Conservation (phyloP, 1,139 yeast genomes). For the Nakaseomyces bracarensis region DNA sequence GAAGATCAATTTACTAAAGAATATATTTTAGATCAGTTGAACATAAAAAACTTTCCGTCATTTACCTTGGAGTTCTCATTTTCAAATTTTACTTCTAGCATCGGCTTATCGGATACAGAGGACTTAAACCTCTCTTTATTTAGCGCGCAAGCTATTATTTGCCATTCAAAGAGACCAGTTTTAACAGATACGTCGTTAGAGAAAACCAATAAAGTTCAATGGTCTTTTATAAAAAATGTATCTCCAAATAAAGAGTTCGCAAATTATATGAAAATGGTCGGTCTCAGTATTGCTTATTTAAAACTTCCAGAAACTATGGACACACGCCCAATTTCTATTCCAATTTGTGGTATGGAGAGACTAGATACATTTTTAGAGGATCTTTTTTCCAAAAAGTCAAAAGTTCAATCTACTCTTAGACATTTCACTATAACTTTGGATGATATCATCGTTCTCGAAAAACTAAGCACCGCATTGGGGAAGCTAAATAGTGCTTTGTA, state of each 20-base stretch:
- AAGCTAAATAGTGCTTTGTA: neutral
- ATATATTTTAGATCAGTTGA: neutral
- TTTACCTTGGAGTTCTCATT: conserved; percentile 18
- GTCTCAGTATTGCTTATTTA: conserved; percentile 13
- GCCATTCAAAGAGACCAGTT: conserved; percentile 1
- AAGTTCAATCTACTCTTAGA: conserved; percentile 23
- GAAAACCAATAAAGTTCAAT: conserved; percentile 6
- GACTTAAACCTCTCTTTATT: conserved; percentile 20
- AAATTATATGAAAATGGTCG: conserved; percentile 18
- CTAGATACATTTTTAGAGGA: conserved; percentile 23
- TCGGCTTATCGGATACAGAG: conserved; percentile 19
- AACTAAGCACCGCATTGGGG: conserved; percentile 12
- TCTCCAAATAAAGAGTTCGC: conserved; percentile 10
- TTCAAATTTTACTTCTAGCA: conserved; percentile 21
- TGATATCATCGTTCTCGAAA: conserved; percentile 20
- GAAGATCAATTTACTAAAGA: neutral
- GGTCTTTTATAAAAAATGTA: conserved; percentile 13
- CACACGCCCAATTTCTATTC: conserved; percentile 14
- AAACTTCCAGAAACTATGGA: conserved; percentile 10
- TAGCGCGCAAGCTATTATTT: conserved; percentile 15
- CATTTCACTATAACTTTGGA: conserved; percentile 22
- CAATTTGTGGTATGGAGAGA: conserved; percentile 27
- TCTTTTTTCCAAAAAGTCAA: conserved; percentile 12
- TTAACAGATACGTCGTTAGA: conserved; percentile 1
- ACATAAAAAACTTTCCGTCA: conserved; percentile 15